Evolutionary conservation across 208 protist genomes (phyloP).

Genomic region (Acanthamoeba lenticulata): DNA sequence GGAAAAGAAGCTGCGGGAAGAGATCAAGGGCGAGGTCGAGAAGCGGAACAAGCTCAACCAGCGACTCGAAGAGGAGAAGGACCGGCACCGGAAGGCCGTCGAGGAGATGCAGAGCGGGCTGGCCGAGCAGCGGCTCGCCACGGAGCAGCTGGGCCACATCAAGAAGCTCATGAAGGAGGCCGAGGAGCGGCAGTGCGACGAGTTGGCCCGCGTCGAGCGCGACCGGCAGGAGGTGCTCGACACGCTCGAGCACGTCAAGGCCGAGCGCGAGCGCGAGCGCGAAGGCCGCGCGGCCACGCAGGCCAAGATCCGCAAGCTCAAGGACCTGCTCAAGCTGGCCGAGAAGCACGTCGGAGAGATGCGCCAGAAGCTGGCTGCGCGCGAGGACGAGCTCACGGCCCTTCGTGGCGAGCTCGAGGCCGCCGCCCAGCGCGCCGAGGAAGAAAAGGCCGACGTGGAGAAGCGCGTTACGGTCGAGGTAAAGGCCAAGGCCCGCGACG

Average conservation of each 20-base stretch:
- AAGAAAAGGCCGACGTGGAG: slow-evolving; percentile 2
- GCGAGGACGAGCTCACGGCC: background rate
- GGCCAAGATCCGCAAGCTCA: slow-evolving; percentile 3
- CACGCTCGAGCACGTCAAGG: background rate
- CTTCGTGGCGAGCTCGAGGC: background rate
- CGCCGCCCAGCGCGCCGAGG: background rate
- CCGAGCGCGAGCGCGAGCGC: background rate
- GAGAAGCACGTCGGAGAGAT: slow-evolving; percentile 41
- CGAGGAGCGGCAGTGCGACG: background rate
- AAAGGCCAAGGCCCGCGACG: slow-evolving; percentile 39
- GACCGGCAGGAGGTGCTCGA: background rate
- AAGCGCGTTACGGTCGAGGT: slow-evolving; percentile 35
- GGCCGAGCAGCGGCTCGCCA: background rate
- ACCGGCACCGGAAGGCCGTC: background rate
- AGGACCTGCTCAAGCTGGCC: slow-evolving; percentile 35
- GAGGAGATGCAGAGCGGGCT: background rate
- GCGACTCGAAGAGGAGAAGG: slow-evolving; percentile 19
- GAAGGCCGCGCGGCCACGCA: background rate
- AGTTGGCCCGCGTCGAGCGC: background rate
- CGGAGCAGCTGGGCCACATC: slow-evolving; percentile 41
- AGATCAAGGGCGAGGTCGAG: slow-evolving; percentile 43
- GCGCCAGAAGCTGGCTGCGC: background rate
- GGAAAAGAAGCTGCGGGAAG: slow-evolving; percentile 55
- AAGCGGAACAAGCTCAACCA: slow-evolving; percentile 22
- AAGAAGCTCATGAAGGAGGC: slow-evolving; percentile 59